Percentiles rank a stretch among this genome's conserved stretches.
These are phyloP conservation scores for Zymoseptoria pseudotritici DNA, from an alignment of 2,329 filamentous ascomycete species.

Conservation along the genomic window DNA sequence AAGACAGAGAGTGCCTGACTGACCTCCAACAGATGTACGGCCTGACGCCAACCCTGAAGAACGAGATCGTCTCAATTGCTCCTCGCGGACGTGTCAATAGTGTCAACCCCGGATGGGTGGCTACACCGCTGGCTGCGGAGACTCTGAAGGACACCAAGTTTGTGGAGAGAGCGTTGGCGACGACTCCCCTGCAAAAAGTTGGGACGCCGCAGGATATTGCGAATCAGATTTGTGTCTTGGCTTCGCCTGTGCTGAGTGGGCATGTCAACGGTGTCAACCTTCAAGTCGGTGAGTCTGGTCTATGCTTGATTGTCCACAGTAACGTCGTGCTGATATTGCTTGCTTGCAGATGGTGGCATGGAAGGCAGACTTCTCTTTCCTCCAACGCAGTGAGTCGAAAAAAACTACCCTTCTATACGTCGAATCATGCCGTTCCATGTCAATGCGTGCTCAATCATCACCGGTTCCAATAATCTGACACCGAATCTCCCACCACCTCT, in stretches of 20 bases:
- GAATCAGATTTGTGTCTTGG: constrained; percentile 23
- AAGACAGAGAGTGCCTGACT: not conserved
- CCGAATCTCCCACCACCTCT: not conserved
- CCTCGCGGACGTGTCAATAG: constrained; percentile 23
- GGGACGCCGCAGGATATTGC: constrained; percentile 23
- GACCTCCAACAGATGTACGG: constrained; percentile 21
- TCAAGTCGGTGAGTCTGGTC: constrained; percentile 9
- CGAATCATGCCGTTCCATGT: not conserved
- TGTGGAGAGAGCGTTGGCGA: constrained; percentile 24
- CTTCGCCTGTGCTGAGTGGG: constrained; percentile 21
- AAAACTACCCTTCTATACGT: not conserved
- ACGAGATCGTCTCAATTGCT: constrained; percentile 26
- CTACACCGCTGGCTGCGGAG: constrained; percentile 21
- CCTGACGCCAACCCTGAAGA: constrained; percentile 25
- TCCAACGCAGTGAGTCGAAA: not conserved
- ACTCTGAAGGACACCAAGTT: constrained; percentile 22
- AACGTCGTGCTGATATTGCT: not conserved
- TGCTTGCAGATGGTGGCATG: constrained; percentile 26
- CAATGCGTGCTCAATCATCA: not conserved
- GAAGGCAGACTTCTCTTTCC: constrained; percentile 23
- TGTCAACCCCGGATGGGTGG: constrained; percentile 26
- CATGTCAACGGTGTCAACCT: constrained; percentile 25
- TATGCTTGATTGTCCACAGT: not conserved
- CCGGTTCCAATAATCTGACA: not conserved
- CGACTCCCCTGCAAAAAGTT: constrained; percentile 27